phyloP scores from a whole-genome alignment of 2,329 filamentous ascomycete species.

The Aspergillus sp. region DNA sequence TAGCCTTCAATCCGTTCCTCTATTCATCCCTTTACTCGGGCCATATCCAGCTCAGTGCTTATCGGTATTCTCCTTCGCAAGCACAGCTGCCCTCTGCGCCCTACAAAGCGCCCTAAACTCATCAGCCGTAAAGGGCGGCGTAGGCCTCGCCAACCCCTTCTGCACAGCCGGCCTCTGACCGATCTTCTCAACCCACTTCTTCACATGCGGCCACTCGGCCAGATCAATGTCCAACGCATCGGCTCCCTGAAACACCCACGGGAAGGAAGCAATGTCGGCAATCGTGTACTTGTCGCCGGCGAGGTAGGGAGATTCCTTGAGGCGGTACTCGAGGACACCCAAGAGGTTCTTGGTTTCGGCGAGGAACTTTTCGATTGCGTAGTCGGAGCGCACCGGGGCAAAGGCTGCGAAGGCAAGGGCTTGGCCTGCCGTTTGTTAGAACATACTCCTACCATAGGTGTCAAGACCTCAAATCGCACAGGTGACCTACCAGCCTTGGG shows the following conservation, averaged over 20 bases:
- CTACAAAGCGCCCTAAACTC: not conserved
- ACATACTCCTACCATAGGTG: not conserved
- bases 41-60: not conserved
- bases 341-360: not conserved
- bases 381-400: conserved; percentile 6
- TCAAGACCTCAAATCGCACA: no score
- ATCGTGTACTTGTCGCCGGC: conserved; percentile 6
- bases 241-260: conserved; percentile 2
- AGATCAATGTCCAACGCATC: conserved; percentile 2
- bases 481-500: not conserved
- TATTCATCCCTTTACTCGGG: no score
- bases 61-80: conserved; percentile 1
- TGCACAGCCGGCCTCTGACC: not conserved
- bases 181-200: conserved; percentile 3
- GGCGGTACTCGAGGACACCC: conserved; percentile 4
- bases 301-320: conserved; percentile 1
- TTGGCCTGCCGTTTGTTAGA: not conserved
- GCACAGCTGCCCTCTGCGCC: not conserved
- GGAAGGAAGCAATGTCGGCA: conserved; percentile 1
- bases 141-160: not conserved
- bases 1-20: no score
- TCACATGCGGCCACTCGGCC: conserved; percentile 1
- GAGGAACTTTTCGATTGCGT: conserved; percentile 7
- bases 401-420: conserved; percentile 4
- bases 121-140: not conserved